These are phyloP conservation scores for Arthroderma uncinatum DNA, from an alignment of 2,329 filamentous ascomycete species.

Conservation along the genomic window DNA sequence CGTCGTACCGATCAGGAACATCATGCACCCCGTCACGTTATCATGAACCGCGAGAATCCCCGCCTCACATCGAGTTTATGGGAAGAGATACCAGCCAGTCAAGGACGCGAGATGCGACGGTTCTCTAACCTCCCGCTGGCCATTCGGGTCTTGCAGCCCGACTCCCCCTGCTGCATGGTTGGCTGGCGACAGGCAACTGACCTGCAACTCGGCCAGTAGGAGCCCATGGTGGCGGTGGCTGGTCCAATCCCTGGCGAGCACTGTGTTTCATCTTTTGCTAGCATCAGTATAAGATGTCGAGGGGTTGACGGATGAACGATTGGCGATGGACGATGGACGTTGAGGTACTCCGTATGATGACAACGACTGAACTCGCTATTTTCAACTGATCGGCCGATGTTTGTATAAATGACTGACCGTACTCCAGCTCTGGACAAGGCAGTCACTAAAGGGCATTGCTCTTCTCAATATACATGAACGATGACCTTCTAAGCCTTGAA, in stretches of 20 bases:
- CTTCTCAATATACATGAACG: constrained; percentile 29
- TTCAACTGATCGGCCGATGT: no score
- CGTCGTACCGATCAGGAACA: neutral
- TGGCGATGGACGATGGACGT: no score
- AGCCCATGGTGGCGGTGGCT: neutral
- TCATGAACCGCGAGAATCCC: constrained; percentile 5
- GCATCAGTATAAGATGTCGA: no score
- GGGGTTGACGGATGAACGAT: no score
- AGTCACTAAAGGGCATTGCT: constrained; percentile 21
- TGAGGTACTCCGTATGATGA: no score
- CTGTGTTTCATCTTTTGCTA: constrained; percentile 5
- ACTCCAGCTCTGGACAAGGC: constrained; percentile 16
- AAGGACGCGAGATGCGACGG: neutral
- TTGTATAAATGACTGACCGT: constrained; percentile 6
- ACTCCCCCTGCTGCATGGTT: neutral
- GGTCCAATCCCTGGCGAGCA: neutral
- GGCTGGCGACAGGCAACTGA: neutral
- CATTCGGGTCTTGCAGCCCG: neutral
- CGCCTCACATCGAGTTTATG: neutral
- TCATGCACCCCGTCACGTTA: constrained; percentile 1
- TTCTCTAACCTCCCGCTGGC: neutral
- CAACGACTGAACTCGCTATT: no score
- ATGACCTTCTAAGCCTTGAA: constrained; percentile 36
- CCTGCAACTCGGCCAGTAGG: neutral
- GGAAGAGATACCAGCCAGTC: neutral